Evolutionary conservation across 78 protist genomes (phyloP).

Genomic region (Dictyostelium brefeldianum): DNA sequence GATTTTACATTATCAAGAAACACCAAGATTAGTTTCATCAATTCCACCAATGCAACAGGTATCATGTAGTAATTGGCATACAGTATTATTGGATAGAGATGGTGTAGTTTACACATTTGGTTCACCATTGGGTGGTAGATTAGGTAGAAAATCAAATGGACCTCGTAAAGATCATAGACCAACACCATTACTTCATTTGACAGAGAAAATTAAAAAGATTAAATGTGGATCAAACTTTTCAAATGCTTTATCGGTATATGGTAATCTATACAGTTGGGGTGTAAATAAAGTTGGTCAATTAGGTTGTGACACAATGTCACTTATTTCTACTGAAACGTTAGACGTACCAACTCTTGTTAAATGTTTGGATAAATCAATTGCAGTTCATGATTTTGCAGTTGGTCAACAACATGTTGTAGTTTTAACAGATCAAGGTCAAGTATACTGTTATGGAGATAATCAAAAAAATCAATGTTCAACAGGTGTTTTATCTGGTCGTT

Average conservation of each 20-base stretch:
- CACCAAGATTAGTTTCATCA: background rate
- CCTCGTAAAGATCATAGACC: background rate
- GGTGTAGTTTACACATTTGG: constrained; percentile 67
- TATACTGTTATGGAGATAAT: constrained; percentile 28
- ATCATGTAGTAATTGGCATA: constrained; percentile 44
- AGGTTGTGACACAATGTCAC: background rate
- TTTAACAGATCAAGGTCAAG: constrained; percentile 46
- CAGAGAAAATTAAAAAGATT: constrained; percentile 23
- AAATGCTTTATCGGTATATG: background rate
- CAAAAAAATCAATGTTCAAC: background rate
- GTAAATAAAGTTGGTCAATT: background rate
- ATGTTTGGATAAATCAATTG: background rate
- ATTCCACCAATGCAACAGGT: background rate
- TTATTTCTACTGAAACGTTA: background rate
- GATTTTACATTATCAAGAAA: background rate
- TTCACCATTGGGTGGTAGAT: constrained; percentile 7
- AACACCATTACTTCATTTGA: background rate
- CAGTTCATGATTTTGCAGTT: constrained; percentile 17
- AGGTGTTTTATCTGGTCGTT: background rate
- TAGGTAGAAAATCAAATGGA: background rate
- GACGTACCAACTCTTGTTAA: background rate
- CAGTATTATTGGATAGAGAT: background rate
- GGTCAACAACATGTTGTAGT: constrained; percentile 53
- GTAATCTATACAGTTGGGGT: constrained; percentile 35
- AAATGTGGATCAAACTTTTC: constrained; percentile 38